Percentiles rank a stretch among this genome's conserved stretches.
phyloP scores from a whole-genome alignment of 805 yeast species.

The Wickerhamomyces bovis region DNA sequence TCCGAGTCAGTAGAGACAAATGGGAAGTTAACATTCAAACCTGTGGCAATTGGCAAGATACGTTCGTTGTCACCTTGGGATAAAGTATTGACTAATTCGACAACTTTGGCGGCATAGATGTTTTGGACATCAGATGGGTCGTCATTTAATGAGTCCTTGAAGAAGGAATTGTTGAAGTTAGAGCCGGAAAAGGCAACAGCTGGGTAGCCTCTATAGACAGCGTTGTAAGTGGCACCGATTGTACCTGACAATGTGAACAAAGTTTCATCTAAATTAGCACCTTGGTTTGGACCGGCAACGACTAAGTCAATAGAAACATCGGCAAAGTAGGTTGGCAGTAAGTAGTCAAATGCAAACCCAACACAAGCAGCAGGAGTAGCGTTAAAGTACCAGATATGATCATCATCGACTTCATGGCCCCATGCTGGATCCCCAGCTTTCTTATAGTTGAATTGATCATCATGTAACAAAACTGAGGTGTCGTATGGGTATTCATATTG shows the following conservation, averaged over 20 bases:
- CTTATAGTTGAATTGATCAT: slow-evolving; percentile 43
- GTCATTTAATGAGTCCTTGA: slow-evolving; percentile 34
- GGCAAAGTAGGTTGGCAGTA: slow-evolving; percentile 39
- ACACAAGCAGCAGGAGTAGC: slow-evolving; percentile 53
- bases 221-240: slow-evolving; percentile 43
- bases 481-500: slow-evolving; percentile 40
- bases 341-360: slow-evolving; percentile 41
- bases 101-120: slow-evolving; percentile 37
- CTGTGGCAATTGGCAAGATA: slow-evolving; percentile 38
- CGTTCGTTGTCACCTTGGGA: slow-evolving; percentile 30
- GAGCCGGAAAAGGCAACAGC: slow-evolving; percentile 48
- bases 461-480: slow-evolving; percentile 31
- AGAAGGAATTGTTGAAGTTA: slow-evolving; percentile 40
- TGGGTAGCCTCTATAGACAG: slow-evolving; percentile 43
- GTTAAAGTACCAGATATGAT: slow-evolving; percentile 46
- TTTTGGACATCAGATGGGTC: slow-evolving; percentile 37
- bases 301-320: slow-evolving; percentile 41
- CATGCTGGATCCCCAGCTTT: slow-evolving; percentile 46
- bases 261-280: slow-evolving; percentile 36
- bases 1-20: slow-evolving; percentile 34
- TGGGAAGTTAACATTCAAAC: slow-evolving; percentile 46
- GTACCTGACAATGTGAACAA: slow-evolving; percentile 43
- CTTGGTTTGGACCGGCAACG: slow-evolving; percentile 50
- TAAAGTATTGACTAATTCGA: slow-evolving; percentile 33
- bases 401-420: slow-evolving; percentile 42